Percentiles rank a stretch among this genome's conserved stretches.
Conservation (phyloP, 768 basidiomycete genomes). For the Boletus speciosus region DNA sequence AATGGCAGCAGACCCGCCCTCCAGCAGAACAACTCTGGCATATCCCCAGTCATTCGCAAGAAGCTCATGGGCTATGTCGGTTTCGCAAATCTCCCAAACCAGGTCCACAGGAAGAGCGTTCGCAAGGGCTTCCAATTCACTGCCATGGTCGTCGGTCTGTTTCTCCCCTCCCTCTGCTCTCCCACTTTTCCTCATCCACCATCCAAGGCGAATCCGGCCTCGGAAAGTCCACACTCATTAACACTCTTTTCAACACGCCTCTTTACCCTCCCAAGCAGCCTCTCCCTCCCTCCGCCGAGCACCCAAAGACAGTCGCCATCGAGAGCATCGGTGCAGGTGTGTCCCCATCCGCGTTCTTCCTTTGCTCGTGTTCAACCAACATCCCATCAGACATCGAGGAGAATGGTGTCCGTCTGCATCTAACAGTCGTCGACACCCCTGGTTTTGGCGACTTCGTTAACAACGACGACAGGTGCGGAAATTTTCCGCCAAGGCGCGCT, state of each 20-base stretch:
- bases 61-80: conserved; percentile 95
- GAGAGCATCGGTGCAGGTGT: conserved; percentile 97
- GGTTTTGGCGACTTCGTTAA: conserved; percentile 99
- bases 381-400: conserved; percentile 88
- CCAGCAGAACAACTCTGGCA: conserved; percentile 30
- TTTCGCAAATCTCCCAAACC: conserved; percentile 98
- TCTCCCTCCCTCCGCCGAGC: conserved; percentile 79
- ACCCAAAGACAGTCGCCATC: conserved; percentile 91
- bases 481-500: conserved; percentile 7
- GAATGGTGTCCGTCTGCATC: conserved; percentile 91
- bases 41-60: conserved; percentile 62
- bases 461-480: conserved; percentile 88
- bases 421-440: conserved; percentile 99
- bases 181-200: conserved; percentile 3
- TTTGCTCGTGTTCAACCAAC: conserved; percentile 13
- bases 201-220: conserved; percentile 91
- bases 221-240: conserved; percentile 98
- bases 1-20: conserved; percentile 68
- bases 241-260: conserved; percentile 96
- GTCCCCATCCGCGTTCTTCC: conserved; percentile 7
- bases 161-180: conserved; percentile 14
- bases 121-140: conserved; percentile 99
- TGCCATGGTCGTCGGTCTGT: conserved; percentile 97
- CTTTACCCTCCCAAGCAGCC: conserved; percentile 90
- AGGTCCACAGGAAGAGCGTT: conserved; percentile 97